These are phyloP conservation scores for Aureococcus anophagefferens DNA, from an alignment of 108 stramenopile species.

Conservation along the genomic window DNA sequence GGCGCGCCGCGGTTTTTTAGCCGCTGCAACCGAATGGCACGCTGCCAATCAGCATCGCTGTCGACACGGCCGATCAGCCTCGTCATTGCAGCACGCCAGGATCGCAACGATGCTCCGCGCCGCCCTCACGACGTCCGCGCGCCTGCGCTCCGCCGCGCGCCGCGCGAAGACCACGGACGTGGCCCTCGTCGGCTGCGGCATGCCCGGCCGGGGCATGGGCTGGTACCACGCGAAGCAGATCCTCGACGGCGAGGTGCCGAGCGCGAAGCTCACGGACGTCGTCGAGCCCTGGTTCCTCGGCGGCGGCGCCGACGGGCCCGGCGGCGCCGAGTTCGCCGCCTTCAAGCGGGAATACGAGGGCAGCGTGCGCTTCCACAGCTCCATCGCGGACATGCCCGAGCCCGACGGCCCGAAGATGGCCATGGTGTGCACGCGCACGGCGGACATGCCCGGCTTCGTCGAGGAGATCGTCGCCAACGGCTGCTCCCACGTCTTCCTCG, in stretches of 20 bases:
- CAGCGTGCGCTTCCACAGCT: slow-evolving; percentile 58
- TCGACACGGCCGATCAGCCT: no score
- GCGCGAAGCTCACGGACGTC: slow-evolving; percentile 66
- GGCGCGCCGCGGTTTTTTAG: no score
- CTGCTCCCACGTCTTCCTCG: slow-evolving; percentile 66
- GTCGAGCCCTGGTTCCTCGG: slow-evolving; percentile 86
- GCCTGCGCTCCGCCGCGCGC: no score
- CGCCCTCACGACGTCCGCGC: no score
- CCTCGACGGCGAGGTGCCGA: slow-evolving; percentile 60
- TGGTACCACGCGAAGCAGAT: slow-evolving; percentile 45
- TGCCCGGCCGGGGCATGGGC: slow-evolving; percentile 14
- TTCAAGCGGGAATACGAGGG: slow-evolving; percentile 50
- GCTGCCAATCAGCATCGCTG: no score
- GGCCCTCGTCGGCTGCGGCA: slow-evolving; percentile 10
- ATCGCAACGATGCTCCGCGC: no score
- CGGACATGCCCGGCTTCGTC: slow-evolving; percentile 70
- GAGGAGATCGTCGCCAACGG: slow-evolving; percentile 54
- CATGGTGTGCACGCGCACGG: slow-evolving; percentile 73
- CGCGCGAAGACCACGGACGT: neutral
- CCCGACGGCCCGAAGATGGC: slow-evolving; percentile 63
- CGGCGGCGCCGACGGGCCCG: slow-evolving; percentile 54
- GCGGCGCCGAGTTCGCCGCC: slow-evolving; percentile 66
- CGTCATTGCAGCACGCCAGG: no score
- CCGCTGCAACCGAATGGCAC: no score
- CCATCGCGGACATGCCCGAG: slow-evolving; percentile 57